Evolutionary conservation across 305 asterid genomes (phyloP).

Genomic region (Coffea humblotiana): DNA sequence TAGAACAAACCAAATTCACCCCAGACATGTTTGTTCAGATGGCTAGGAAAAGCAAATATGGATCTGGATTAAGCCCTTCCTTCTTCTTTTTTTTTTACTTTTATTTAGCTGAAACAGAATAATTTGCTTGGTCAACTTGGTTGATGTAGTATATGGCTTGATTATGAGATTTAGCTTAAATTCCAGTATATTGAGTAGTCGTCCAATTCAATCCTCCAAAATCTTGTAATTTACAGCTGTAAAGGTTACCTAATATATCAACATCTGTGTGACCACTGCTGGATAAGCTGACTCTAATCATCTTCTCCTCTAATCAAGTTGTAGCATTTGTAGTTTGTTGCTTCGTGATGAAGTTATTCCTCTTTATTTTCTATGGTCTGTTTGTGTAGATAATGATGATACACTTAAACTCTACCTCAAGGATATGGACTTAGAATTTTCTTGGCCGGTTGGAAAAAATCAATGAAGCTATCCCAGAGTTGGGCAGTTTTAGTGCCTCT

Average conservation of each 20-base stretch:
- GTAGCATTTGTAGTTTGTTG: slow-evolving; percentile 2
- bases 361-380: slow-evolving; percentile 17
- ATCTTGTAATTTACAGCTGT: neutral
- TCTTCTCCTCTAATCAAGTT: neutral
- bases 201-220: neutral
- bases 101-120: neutral
- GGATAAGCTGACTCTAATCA: neutral
- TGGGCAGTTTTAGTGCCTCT: slow-evolving; percentile 44
- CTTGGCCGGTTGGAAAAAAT: slow-evolving; percentile 87
- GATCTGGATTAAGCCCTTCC: neutral
- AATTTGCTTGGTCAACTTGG: neutral
- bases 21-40: no score
- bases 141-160: no score
- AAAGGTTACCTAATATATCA: neutral
- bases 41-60: neutral
- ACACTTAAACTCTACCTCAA: slow-evolving; percentile 66
- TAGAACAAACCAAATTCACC: no score
- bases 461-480: slow-evolving; percentile 66
- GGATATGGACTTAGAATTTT: slow-evolving; percentile 76
- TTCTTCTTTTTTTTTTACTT: no score
- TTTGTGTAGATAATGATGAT: slow-evolving; percentile 61
- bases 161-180: neutral
- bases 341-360: slow-evolving; percentile 9
- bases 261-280: neutral
- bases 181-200: neutral